Base-by-base conservation (phyloP, 2,329 filamentous ascomycete species). In the Talaromyces sp. region DNA sequence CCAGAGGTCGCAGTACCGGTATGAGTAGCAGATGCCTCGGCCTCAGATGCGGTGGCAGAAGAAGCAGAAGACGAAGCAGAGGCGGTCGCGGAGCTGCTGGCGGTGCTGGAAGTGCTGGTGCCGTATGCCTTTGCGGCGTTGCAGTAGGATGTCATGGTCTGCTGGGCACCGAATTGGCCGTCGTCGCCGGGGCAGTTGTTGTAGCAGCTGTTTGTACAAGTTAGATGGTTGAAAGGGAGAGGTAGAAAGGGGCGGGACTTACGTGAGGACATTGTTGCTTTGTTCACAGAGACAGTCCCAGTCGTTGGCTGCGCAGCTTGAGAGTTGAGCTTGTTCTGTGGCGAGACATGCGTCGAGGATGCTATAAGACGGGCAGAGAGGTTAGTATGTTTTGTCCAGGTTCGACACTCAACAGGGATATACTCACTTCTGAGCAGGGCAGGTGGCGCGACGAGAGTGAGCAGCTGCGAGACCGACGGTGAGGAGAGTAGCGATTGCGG, bases 151-250 rank as follows among this genome's bases (percentile, higher is more conserved):
- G 49, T 70, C 67, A 67, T 75, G 67, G 70, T 77, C 71, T 69
- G 70, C 15, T 78, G 64, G 36, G 74, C 76, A 36, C 72, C 72
- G 64, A 72, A 72, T 45, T 72, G 70, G 59, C 74, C 75, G 17
- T 78, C 68, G 70, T 83, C 80, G 69, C 79, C 75, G 61, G 86
- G 86, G 79, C 88, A 89, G 80, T 87, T 86, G 80, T 85, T 84
- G 79, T 87, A 89, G 83, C 87, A 89, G 36, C 82, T 83, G 66
- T 65, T 15, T 8, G 2, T 4, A 3, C 15, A 17, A 22, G 22
- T 29, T 31, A 56, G 29, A 13, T 36, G n/a, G 29, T 13, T 69
- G 69, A 76, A 49, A 13, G 45, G 19, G 19, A 11, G 3, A 3
- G 10, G 5, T 5, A 17, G 54, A 13, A 15, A 27, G 15, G 29